phyloP scores from a whole-genome alignment of 768 basidiomycete species.

The Leccinum subtestaceum region DNA sequence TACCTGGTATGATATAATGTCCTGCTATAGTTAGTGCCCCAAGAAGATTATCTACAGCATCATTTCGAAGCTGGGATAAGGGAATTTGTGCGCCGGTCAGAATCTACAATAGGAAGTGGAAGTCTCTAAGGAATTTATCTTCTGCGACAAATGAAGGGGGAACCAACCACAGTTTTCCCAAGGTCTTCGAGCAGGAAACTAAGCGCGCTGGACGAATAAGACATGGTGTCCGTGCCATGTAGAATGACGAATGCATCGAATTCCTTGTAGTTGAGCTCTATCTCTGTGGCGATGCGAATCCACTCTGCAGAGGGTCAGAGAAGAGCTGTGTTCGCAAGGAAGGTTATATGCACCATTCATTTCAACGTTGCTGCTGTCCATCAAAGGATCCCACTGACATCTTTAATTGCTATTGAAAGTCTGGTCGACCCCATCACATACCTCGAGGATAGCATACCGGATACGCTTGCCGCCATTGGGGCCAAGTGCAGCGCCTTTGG shows the following conservation, averaged over 20 bases:
- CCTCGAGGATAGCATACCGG: slow-evolving; percentile 83
- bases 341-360: slow-evolving; percentile 55
- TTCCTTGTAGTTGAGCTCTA: slow-evolving; percentile 81
- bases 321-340: neutral
- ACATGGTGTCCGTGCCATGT: slow-evolving; percentile 92
- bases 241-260: slow-evolving; percentile 92
- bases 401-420: slow-evolving; percentile 1
- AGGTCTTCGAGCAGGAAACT: slow-evolving; percentile 92
- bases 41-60: slow-evolving; percentile 90
- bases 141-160: neutral
- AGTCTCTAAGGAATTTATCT: neutral
- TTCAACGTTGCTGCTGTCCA: slow-evolving; percentile 89
- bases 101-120: slow-evolving; percentile 48
- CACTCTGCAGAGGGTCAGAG: slow-evolving; percentile 54
- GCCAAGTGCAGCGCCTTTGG: slow-evolving; percentile 62
- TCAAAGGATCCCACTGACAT: slow-evolving; percentile 74
- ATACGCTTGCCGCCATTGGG: slow-evolving; percentile 65
- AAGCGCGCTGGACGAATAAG: slow-evolving; percentile 83
- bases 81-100: slow-evolving; percentile 94
- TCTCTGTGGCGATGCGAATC: slow-evolving; percentile 88
- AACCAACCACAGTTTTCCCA: slow-evolving; percentile 80
- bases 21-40: slow-evolving; percentile 88
- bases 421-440: slow-evolving; percentile 28
- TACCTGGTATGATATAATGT: slow-evolving; percentile 88
- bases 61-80: slow-evolving; percentile 86